Conservation (phyloP, 2,329 filamentous ascomycete species). For the Fusarium burgessii region DNA sequence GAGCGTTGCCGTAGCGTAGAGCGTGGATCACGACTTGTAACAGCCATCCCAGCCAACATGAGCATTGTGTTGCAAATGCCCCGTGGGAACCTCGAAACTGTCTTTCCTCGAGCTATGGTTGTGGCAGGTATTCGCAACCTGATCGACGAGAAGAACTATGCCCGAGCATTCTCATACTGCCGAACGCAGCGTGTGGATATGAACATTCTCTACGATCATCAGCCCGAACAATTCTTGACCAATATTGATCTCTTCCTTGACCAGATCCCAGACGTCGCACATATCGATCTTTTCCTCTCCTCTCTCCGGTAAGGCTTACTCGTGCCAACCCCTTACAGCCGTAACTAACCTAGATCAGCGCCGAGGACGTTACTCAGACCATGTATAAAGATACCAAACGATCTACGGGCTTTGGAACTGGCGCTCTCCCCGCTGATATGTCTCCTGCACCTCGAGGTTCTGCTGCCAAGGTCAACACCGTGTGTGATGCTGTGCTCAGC, state of each 20-base stretch:
- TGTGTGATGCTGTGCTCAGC: constrained; percentile 86
- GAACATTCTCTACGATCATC: constrained; percentile 96
- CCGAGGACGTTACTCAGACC: constrained; percentile 92
- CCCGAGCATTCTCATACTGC: constrained; percentile 86
- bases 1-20: constrained; percentile 94
- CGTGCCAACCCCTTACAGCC: not conserved
- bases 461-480: constrained; percentile 79
- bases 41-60: constrained; percentile 89
- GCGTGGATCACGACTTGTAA: constrained; percentile 86
- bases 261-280: constrained; percentile 83
- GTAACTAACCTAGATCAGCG: constrained; percentile 60
- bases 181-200: constrained; percentile 95
- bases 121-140: constrained; percentile 87
- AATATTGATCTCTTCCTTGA: constrained; percentile 83
- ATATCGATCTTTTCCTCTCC: constrained; percentile 92
- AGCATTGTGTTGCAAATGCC: constrained; percentile 94
- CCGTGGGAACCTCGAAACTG: constrained; percentile 93
- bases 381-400: constrained; percentile 90
- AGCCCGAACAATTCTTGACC: constrained; percentile 84
- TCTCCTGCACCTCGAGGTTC: constrained; percentile 32
- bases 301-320: constrained; percentile 73
- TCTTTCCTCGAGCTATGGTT: constrained; percentile 92
- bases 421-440: constrained; percentile 20
- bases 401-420: constrained; percentile 33
- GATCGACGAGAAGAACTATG: constrained; percentile 85